phyloP scores from a whole-genome alignment of 225 moss, liverwort and hornwort species.

The Polytrichum commune region DNA sequence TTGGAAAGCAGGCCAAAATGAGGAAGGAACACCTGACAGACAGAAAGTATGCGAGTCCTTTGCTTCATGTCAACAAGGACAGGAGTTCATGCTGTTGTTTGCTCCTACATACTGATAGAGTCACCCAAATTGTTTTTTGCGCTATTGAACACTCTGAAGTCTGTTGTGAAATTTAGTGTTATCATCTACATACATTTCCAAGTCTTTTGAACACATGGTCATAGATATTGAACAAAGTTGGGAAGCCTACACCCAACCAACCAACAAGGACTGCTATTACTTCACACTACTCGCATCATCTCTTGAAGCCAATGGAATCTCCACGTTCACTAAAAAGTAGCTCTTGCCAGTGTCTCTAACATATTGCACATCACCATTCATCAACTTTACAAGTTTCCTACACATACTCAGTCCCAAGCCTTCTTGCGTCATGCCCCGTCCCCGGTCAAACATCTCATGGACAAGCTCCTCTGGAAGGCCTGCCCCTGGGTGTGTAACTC shows the following conservation, averaged over 20 bases:
- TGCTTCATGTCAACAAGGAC: not conserved
- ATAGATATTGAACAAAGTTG: not conserved
- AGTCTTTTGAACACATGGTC: too few species aligned
- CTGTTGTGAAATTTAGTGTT: not conserved
- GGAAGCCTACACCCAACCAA: not conserved
- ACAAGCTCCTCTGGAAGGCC: conserved; percentile 56
- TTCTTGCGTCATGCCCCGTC: conserved; percentile 60
- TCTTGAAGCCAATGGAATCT: conserved; percentile 39
- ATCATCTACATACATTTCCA: not conserved
- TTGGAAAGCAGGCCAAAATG: not conserved
- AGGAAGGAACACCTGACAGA: not conserved
- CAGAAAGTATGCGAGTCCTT: not conserved
- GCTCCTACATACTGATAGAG: not conserved
- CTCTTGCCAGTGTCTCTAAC: conserved; percentile 40
- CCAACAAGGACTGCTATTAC: conserved; percentile 5
- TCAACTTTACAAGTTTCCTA: conserved; percentile 51
- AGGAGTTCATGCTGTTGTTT: not conserved
- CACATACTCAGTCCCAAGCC: conserved; percentile 53
- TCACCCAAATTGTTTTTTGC: not conserved
- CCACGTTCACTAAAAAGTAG: conserved; percentile 33
- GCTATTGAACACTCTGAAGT: not conserved
- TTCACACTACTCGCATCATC: conserved; percentile 20
- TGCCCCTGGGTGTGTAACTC: conserved; percentile 51
- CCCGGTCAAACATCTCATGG: conserved; percentile 59
- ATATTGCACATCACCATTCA: conserved; percentile 55